Percentiles rank a stretch among this genome's conserved stretches.
These are phyloP conservation scores for Coemansia sp. DNA, from an alignment of 192 early-diverging fungal genomes.

Conservation along the genomic window DNA sequence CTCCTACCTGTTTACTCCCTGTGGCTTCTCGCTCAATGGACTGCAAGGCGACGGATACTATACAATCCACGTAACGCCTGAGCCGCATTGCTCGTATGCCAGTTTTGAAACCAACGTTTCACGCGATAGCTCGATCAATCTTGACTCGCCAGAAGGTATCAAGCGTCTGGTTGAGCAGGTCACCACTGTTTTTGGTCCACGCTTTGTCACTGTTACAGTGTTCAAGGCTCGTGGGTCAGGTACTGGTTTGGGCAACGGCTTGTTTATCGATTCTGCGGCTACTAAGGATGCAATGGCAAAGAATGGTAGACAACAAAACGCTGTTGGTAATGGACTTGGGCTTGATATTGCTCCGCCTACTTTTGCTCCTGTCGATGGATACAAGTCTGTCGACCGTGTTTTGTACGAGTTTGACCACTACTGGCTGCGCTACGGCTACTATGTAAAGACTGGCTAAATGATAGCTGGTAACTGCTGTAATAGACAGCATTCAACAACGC, in stretches of 20 bases:
- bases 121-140: conserved; percentile 47
- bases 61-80: conserved; percentile 98
- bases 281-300: neutral
- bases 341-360: conserved; percentile 33
- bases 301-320: neutral
- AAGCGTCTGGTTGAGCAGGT: conserved; percentile 74
- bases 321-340: neutral
- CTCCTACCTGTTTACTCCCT: conserved; percentile 92
- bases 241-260: neutral
- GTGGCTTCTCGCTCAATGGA: conserved; percentile 95
- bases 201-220: conserved; percentile 74
- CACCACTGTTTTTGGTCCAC: conserved; percentile 79
- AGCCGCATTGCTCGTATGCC: conserved; percentile 98
- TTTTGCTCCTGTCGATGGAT: conserved; percentile 60
- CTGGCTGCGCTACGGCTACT: conserved; percentile 78
- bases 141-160: conserved; percentile 55
- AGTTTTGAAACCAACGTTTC: conserved; percentile 95
- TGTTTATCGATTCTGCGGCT: conserved; percentile 1
- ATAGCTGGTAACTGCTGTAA: too few species aligned
- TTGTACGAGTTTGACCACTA: conserved; percentile 82
- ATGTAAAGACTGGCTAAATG: conserved; percentile 39
- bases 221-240: conserved; percentile 60
- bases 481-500: too few species aligned
- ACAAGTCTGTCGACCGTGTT: conserved; percentile 66
- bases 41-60: conserved; percentile 82